Evolutionary conservation across 495 filamentous ascomycete genomes (phyloP).

Genomic region (Podospora fimiseda): DNA sequence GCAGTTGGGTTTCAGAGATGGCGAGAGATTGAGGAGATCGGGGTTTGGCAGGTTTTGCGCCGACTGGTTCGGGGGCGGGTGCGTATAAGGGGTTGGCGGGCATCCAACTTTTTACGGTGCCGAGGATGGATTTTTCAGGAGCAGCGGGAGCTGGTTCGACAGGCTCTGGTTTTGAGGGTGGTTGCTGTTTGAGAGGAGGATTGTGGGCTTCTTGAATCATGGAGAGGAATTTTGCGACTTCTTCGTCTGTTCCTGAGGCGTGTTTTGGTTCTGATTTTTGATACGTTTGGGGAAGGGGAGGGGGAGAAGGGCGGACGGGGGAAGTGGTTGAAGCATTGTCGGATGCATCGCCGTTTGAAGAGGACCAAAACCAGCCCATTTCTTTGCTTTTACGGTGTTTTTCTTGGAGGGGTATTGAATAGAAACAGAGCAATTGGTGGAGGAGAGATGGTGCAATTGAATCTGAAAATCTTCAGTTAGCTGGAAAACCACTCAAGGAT

Average conservation of each 20-base stretch:
- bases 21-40: constrained; percentile 21
- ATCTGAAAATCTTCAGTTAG: neutral
- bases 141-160: constrained; percentile 4
- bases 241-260: neutral
- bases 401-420: neutral
- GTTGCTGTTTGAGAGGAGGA: neutral
- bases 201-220: constrained; percentile 1
- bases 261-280: neutral
- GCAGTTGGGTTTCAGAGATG: constrained; percentile 58
- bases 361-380: constrained; percentile 51
- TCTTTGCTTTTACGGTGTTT: constrained; percentile 14
- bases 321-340: constrained; percentile 8
- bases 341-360: constrained; percentile 7
- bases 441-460: too few species aligned
- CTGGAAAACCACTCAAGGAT: neutral
- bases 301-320: constrained; percentile 12
- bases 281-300: constrained; percentile 4
- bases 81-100: constrained; percentile 8
- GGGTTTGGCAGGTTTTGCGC: constrained; percentile 5
- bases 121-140: constrained; percentile 7
- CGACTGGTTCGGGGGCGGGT: constrained; percentile 2
- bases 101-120: constrained; percentile 11
- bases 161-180: constrained; percentile 11
- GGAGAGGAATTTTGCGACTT: neutral
- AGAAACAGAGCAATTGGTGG: neutral